These are phyloP conservation scores for Phytophthora ramorum DNA, from an alignment of 352 stramenopile genomes.

Conservation along the genomic window DNA sequence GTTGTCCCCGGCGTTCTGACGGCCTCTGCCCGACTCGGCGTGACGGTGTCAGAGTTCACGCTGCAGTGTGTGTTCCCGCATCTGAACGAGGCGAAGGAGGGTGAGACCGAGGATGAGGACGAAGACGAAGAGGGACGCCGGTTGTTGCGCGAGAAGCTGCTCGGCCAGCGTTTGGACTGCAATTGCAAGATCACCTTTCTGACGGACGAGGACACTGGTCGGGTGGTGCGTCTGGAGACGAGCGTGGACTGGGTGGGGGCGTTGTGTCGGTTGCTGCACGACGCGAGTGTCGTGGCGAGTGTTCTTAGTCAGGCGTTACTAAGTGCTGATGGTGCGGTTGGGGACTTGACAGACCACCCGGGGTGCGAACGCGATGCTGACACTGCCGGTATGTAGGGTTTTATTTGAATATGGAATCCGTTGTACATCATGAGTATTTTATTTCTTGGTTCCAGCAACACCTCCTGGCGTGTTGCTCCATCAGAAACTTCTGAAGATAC, in stretches of 20 bases:
- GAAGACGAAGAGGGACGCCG: not conserved
- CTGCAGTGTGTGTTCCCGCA: conserved; percentile 21
- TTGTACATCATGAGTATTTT: too few species aligned
- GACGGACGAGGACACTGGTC: conserved; percentile 6
- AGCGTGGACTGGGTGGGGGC: conserved; percentile 1
- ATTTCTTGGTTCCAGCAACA: too few species aligned
- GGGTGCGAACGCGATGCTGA: too few species aligned
- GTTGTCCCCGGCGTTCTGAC: conserved; percentile 8
- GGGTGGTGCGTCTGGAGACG: conserved; percentile 11
- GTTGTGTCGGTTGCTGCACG: conserved; percentile 4
- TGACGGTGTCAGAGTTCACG: conserved; percentile 17
- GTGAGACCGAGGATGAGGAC: too few species aligned
- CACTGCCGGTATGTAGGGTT: too few species aligned
- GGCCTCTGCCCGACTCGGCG: not conserved
- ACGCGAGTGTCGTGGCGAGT: not conserved
- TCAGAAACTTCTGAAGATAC: too few species aligned
- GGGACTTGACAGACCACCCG: not conserved
- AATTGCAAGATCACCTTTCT: conserved; percentile 15
- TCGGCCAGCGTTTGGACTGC: conserved; percentile 5
- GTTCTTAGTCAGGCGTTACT: conserved; percentile 6
- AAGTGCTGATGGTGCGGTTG: not conserved
- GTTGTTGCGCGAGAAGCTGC: conserved; percentile 8
- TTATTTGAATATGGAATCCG: too few species aligned
- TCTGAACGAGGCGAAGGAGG: too few species aligned
- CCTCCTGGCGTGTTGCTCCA: too few species aligned